These are phyloP conservation scores for Candida anglica DNA, from an alignment of 805 yeast species.

Conservation along the genomic window DNA sequence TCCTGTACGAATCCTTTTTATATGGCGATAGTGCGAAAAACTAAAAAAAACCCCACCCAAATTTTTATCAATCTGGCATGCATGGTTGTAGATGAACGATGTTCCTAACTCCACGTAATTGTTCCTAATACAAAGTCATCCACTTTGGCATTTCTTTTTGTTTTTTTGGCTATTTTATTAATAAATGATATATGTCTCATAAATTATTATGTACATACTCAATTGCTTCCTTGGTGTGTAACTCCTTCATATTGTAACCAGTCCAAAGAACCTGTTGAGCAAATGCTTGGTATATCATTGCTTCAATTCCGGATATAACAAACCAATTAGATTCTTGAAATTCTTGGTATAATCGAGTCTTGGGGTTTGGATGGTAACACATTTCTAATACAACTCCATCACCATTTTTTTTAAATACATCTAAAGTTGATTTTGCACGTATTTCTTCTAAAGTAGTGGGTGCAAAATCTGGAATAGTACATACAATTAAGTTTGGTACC, in stretches of 20 bases:
- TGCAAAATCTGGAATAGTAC: constrained; percentile 25
- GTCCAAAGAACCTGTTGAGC: constrained; percentile 30
- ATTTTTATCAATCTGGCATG: too few relatives aligned
- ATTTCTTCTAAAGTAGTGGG: constrained; percentile 19
- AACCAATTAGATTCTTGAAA: constrained; percentile 20
- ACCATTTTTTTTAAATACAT: constrained; percentile 18
- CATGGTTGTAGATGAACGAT: too few relatives aligned
- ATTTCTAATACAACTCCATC: constrained; percentile 24
- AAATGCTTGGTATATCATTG: constrained; percentile 28
- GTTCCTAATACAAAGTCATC: too few relatives aligned
- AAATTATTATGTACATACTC: too few relatives aligned
- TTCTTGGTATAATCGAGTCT: constrained; percentile 19
- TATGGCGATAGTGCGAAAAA: too few relatives aligned
- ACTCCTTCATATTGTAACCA: constrained; percentile 18
- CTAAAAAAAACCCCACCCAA: too few relatives aligned
- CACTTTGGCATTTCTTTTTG: too few relatives aligned
- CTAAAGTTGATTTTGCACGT: constrained; percentile 19
- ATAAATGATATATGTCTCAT: too few relatives aligned
- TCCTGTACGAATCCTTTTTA: too few relatives aligned
- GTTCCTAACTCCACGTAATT: too few relatives aligned
- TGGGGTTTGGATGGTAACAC: constrained; percentile 30
- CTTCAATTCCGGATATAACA: constrained; percentile 27
- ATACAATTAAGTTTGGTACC: constrained; percentile 19
- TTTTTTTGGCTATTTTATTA: too few relatives aligned
- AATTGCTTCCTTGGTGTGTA: constrained; percentile 20